These are phyloP conservation scores for Coelastrella sp. DNA, from an alignment of 139 green algal species.

Conservation along the genomic window DNA sequence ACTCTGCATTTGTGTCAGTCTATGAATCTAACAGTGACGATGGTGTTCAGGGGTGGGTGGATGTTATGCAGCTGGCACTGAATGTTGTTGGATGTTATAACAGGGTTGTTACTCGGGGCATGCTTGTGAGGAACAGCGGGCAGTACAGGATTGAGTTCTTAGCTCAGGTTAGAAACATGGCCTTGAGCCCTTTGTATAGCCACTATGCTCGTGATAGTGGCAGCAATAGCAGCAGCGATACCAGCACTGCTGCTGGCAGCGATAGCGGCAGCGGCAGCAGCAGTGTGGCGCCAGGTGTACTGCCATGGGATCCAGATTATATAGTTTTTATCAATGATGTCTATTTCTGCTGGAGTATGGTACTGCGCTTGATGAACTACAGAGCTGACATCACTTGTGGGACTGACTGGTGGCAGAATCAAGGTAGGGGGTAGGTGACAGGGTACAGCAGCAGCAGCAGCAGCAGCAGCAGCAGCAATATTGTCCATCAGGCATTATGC, in stretches of 20 bases:
- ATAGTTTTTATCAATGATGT: constrained; percentile 81
- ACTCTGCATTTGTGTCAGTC: constrained; percentile 55
- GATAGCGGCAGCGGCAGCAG: neutral
- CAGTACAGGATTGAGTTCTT: constrained; percentile 45
- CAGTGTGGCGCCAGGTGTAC: neutral
- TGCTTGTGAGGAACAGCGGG: neutral
- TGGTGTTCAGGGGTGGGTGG: constrained; percentile 53
- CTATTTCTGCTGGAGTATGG: constrained; percentile 64
- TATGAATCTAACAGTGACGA: constrained; percentile 65
- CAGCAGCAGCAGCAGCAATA: neutral
- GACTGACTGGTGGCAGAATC: constrained; percentile 60
- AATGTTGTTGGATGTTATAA: constrained; percentile 34
- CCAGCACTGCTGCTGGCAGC: too few species aligned
- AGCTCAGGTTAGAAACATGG: constrained; percentile 32
- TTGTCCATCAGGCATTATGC: too few species aligned
- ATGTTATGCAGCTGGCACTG: constrained; percentile 55
- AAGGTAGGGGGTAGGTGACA: constrained; percentile 12
- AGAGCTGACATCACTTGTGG: constrained; percentile 67
- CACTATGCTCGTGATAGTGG: constrained; percentile 3
- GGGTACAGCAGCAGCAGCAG: neutral
- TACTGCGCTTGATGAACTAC: constrained; percentile 56
- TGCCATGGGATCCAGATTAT: constrained; percentile 36
- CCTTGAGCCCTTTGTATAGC: constrained; percentile 1
- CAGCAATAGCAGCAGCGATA: neutral
- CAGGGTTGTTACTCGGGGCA: constrained; percentile 42